Percentiles rank a stretch among this genome's conserved stretches.
phyloP scores from a whole-genome alignment of 495 filamentous ascomycete species.

The Glonium stellatum region DNA sequence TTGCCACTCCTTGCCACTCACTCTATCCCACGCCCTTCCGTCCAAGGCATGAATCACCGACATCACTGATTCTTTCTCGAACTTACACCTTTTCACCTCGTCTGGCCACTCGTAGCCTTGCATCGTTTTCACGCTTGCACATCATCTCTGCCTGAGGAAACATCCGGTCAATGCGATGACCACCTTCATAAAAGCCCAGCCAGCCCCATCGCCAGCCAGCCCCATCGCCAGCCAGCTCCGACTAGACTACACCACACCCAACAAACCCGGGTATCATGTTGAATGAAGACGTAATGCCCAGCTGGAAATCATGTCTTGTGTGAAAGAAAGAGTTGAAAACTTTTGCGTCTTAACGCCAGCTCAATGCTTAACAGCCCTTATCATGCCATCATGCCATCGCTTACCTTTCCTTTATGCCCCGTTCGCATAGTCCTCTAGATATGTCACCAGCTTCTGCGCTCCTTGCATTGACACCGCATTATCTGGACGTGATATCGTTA shows the following conservation, averaged over 20 bases:
- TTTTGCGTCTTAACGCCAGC: conserved; percentile 5
- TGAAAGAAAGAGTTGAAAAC: neutral
- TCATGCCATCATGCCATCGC: conserved; percentile 16
- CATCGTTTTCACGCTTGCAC: neutral
- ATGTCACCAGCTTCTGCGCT: conserved; percentile 34
- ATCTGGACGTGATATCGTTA: conserved; percentile 28
- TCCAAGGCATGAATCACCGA: neutral
- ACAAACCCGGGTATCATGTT: conserved; percentile 28
- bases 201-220: neutral
- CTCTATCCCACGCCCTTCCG: neutral
- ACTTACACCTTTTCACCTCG: neutral
- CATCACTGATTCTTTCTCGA: neutral
- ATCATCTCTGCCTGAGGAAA: conserved; percentile 1
- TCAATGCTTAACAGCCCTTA: neutral
- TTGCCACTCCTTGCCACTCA: no score
- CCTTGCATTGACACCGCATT: conserved; percentile 37
- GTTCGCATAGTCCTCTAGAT: conserved; percentile 36
- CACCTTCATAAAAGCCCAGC: neutral
- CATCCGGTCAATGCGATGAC: neutral
- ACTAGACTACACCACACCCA: no score
- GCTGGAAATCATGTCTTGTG: neutral
- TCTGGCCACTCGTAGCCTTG: neutral
- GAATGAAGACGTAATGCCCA: conserved; percentile 15
- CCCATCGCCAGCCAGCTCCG: neutral
- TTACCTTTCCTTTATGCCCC: conserved; percentile 6